These are phyloP conservation scores for Colletotrichum australisinense DNA, from an alignment of 2,329 filamentous ascomycete genomes.

Conservation along the genomic window DNA sequence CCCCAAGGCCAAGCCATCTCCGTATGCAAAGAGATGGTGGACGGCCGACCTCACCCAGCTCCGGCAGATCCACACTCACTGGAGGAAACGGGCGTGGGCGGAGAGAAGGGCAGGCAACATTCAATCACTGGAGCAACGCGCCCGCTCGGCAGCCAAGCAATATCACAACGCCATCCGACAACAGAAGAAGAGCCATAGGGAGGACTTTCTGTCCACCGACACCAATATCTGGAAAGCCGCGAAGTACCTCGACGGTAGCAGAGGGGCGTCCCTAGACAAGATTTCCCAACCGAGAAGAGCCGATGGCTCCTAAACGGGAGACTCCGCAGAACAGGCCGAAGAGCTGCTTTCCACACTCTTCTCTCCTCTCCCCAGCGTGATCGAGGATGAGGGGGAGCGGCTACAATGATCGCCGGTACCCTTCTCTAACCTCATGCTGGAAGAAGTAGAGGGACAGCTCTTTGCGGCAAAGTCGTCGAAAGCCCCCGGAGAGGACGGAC, in stretches of 20 bases:
- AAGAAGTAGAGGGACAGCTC: no score
- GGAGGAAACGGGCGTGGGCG: conserved; percentile 42
- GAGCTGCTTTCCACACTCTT: not conserved
- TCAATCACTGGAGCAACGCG: not conserved
- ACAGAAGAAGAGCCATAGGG: not conserved
- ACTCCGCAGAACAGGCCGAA: conserved; percentile 35
- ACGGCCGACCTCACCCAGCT: conserved; percentile 43
- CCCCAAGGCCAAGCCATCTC: conserved; percentile 40
- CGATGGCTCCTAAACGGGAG: conserved; percentile 34
- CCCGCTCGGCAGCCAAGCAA: not conserved
- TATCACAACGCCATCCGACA: not conserved
- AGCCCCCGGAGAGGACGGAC: no score
- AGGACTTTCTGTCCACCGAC: conserved; percentile 8
- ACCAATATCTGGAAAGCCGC: conserved; percentile 45
- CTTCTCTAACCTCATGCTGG: not conserved
- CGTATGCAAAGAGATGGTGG: conserved; percentile 46
- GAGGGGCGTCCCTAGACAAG: conserved; percentile 39
- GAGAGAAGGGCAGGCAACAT: not conserved
- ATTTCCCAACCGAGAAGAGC: conserved; percentile 38
- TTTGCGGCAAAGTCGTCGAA: no score
- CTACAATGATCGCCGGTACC: not conserved
- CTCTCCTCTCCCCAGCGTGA: not conserved
- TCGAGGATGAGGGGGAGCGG: not conserved
- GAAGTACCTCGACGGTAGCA: conserved; percentile 41
- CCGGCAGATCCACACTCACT: conserved; percentile 42